phyloP scores from a whole-genome alignment of 2,329 filamentous ascomycete species.

The Verticillium nonalfalfae region DNA sequence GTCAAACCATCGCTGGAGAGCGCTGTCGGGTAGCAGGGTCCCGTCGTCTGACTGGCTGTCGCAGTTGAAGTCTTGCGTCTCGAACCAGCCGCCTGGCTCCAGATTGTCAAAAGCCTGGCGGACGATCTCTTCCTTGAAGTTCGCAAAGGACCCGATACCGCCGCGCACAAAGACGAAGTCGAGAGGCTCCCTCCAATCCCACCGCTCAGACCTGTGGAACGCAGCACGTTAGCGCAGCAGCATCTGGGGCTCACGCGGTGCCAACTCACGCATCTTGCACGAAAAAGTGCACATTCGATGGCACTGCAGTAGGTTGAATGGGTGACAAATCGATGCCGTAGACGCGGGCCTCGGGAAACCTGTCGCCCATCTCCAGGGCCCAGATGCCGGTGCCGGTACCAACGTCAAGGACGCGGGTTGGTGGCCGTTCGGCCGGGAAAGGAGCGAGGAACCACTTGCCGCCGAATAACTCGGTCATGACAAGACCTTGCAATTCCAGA shows the following conservation, averaged over 20 bases:
- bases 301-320: constrained; percentile 59
- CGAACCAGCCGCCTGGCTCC: constrained; percentile 46
- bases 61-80: constrained; percentile 39
- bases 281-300: constrained; percentile 67
- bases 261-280: constrained; percentile 52
- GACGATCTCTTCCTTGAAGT: constrained; percentile 43
- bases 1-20: constrained; percentile 30
- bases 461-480: constrained; percentile 29
- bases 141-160: constrained; percentile 41
- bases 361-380: constrained; percentile 61
- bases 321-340: constrained; percentile 62
- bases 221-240: neutral
- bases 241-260: neutral
- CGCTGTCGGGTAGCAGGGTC: constrained; percentile 33
- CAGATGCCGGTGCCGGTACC: constrained; percentile 47
- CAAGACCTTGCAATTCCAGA: constrained; percentile 30
- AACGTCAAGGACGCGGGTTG: constrained; percentile 32
- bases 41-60: constrained; percentile 37
- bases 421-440: constrained; percentile 25
- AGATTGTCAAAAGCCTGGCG: constrained; percentile 42
- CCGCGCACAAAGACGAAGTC: constrained; percentile 49
- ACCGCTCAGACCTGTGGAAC: constrained; percentile 34
- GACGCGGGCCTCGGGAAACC: constrained; percentile 52
- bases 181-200: constrained; percentile 46
- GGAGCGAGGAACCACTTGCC: constrained; percentile 36